Base-by-base conservation (phyloP, 208 protist genomes). In the Trypanosoma caninum region DNA sequence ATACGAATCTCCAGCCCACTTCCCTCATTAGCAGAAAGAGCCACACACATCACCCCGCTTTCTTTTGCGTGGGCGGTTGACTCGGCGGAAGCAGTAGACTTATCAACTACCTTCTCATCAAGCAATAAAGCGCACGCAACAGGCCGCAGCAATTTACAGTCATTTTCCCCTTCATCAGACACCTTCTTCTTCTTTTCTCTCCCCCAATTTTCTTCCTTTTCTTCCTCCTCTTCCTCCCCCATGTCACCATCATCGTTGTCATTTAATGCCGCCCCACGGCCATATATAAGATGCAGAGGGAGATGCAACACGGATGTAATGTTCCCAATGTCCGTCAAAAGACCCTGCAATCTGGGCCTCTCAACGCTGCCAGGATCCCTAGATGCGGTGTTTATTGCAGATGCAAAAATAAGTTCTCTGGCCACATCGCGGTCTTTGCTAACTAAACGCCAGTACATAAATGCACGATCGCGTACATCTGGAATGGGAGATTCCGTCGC, bases 391-490 rank as follows among this genome's bases (percentile, higher is more conserved):
- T 71, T 41, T 20, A 84, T 82, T 69, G 87, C 93, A 38, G 75
- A 67, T 22, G 55, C 51, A 22, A 88, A 42, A 27, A 98, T 72
- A 42, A 97, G 78, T 46, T 47, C 68, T 71, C 97, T 96, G 13
- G 97, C 97, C 35, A 88, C 91, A 30, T 88, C 81, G 16, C 83
- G 79, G 73, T 99, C 95, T 3, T 70, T 82, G 9, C 90, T 90
- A 4, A 99, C 84, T 25, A 99, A 78, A 40, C 98, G 77, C 97
- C 97, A 99, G 74, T 99, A 99, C 45, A 99, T 93, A 75, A 97
- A 99, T 33, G 96, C 97, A 48, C 98, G 91, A 78, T 99, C 98
- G 28, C 98, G 82, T 7, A 99, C 72, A 87, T 99, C 98, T 30
- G 98, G 97, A 46, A 96, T 84, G 41, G 94, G 91, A 14, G 76